A percentile compares a stretch with the other conserved stretches of the same genome.
These are phyloP conservation scores for Chiua virens DNA, from an alignment of 768 basidiomycete genomes.

Conservation along the genomic window DNA sequence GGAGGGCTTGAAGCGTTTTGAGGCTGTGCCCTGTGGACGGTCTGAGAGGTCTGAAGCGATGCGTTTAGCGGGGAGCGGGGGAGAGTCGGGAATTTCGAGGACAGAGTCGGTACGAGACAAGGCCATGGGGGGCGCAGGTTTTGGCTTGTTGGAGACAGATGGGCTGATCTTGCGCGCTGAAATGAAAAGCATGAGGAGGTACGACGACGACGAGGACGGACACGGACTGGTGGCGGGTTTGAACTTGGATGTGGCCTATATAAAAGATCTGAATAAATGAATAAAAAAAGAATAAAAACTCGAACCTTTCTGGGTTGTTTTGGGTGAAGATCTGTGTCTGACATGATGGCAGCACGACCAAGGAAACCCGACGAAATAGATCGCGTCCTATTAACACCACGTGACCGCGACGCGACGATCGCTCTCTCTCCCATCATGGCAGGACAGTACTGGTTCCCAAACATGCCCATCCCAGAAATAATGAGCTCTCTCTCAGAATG, in stretches of 20 bases:
- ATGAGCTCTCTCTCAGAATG: slow-evolving; percentile 64
- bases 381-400: slow-evolving; percentile 19
- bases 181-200: slow-evolving; percentile 6
- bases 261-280: too few relatives aligned
- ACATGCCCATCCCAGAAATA: slow-evolving; percentile 64
- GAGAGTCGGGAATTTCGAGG: slow-evolving; percentile 16
- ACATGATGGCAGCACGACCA: slow-evolving; percentile 4
- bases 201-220: neutral
- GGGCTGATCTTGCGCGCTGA: slow-evolving; percentile 26
- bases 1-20: slow-evolving; percentile 35
- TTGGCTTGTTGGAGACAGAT: slow-evolving; percentile 30
- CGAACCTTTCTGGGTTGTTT: slow-evolving; percentile 12
- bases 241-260: slow-evolving; percentile 40
- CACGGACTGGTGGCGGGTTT: slow-evolving; percentile 39
- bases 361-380: slow-evolving; percentile 7
- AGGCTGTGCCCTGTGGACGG: slow-evolving; percentile 1
- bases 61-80: slow-evolving; percentile 32
- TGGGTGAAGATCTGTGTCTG: neutral
- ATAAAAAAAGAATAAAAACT: too few relatives aligned
- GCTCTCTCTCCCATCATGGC: slow-evolving; percentile 17
- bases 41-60: slow-evolving; percentile 20
- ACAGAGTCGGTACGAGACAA: neutral
- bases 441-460: slow-evolving; percentile 58
- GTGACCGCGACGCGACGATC: slow-evolving; percentile 27
- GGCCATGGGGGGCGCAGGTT: slow-evolving; percentile 8